Evolutionary conservation across 2,329 filamentous ascomycete species (phyloP), one percentile per base, ranked within the genome.

Genomic region (Pseudohalonectria lignicola): DNA sequence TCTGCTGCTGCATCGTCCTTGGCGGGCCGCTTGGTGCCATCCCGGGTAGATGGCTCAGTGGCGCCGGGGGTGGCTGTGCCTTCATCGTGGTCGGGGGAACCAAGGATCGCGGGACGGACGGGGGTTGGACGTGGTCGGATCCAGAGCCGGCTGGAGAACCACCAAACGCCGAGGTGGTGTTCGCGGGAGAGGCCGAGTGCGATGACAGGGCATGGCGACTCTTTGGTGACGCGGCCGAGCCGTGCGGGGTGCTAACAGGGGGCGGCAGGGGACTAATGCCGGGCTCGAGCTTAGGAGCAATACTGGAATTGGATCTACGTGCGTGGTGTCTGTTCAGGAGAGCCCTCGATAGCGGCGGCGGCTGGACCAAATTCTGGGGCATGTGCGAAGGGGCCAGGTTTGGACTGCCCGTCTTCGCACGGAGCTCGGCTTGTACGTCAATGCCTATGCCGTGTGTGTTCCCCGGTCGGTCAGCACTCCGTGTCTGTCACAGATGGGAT

Each of bases 341-440:
- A 42, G 82, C 80, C 48, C 84, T 78, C 52, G 88, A 86, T 47
- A 90, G 79, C 21, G 84, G 80, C 39, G 83, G 81, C 21, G 81
- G 75, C 50, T 83, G 81, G 40, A 83, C 78, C 52, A 77, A 70
- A 57, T 69, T 81, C 60, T 74, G 83, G 49, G 69, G 64, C 71
- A 76, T 71, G 57, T 76, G 71, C 49, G 74, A 85, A 49, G 74
- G 79, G 42, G 71, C 82, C 45, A 92, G 69, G 52, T 80, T 83
- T 37, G 88, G 86, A 62, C 84, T 93, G 50, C 83, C 86, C 34
- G 85, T 88, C 68, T 95, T 96, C 56, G 88, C 82, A 46, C 85
- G 84, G 51, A 98, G 74, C 64, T 96, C 92, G 45, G 88, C 85
- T 64, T 96, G 87, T 35, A 98, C 92, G 69, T 98, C 90, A 61